These are phyloP conservation scores for Scutellaria barbata DNA, from an alignment of 257 asterid species.

Conservation along the genomic window DNA sequence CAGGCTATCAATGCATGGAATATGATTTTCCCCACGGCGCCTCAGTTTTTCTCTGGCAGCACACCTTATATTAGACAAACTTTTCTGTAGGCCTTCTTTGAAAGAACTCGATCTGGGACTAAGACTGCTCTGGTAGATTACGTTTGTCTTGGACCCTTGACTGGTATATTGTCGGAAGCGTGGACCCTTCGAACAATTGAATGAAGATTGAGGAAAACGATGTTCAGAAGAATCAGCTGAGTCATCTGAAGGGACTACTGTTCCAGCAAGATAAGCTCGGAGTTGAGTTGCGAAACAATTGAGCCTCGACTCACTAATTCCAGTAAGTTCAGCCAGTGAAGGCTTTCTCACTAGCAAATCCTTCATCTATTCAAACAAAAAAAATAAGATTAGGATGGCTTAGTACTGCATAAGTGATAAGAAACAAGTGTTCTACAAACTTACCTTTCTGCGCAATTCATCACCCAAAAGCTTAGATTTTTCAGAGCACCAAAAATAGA, in stretches of 20 bases:
- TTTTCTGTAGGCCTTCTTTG: constrained; percentile 61
- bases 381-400: constrained; percentile 14
- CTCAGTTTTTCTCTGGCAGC: constrained; percentile 55
- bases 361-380: constrained; percentile 61
- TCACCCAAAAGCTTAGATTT: constrained; percentile 74
- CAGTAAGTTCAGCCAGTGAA: constrained; percentile 78
- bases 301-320: constrained; percentile 81
- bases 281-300: constrained; percentile 74
- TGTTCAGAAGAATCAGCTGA: constrained; percentile 48
- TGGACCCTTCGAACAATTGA: constrained; percentile 47
- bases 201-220: constrained; percentile 50
- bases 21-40: constrained; percentile 54
- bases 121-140: constrained; percentile 56
- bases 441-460: constrained; percentile 82
- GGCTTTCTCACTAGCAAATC: constrained; percentile 80
- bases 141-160: constrained; percentile 58
- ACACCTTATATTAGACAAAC: constrained; percentile 51
- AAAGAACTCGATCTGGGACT: constrained; percentile 72
- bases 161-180: constrained; percentile 48
- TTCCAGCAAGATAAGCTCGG: constrained; percentile 77
- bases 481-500: constrained; percentile 88
- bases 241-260: constrained; percentile 45
- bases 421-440: neutral
- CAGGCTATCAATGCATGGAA: constrained; percentile 45
- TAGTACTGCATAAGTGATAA: constrained; percentile 7